Evolutionary conservation across 2,329 filamentous ascomycete genomes (phyloP).

Genomic region (Ceratocystiopsis sp.): DNA sequence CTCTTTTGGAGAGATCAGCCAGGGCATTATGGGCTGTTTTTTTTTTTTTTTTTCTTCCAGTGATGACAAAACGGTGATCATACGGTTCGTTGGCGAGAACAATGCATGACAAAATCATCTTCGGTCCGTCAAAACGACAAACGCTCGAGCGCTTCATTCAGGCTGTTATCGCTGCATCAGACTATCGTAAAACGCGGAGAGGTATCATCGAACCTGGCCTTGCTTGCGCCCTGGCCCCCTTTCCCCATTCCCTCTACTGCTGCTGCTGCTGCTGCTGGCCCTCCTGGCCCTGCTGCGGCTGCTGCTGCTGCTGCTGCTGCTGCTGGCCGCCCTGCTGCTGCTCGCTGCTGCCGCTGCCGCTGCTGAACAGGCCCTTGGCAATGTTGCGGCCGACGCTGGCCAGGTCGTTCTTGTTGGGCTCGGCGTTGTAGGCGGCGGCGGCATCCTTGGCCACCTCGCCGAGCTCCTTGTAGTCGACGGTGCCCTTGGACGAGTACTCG

Average conservation of each 20-base stretch:
- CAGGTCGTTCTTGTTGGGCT: constrained; percentile 5
- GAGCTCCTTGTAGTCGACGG: constrained; percentile 16
- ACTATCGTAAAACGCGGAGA: no score
- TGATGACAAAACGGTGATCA: no score
- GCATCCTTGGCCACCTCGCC: constrained; percentile 18
- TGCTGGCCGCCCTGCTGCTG: not conserved
- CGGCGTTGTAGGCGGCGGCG: constrained; percentile 11
- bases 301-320: not conserved
- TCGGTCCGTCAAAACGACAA: no score
- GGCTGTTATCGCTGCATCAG: no score
- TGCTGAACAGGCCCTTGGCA: constrained; percentile 2
- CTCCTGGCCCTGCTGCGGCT: not conserved
- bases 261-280: not conserved
- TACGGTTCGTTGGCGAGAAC: no score
- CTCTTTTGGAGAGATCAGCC: no score
- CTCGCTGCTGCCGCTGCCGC: not conserved
- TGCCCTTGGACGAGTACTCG: constrained; percentile 15
- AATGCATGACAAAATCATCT: no score
- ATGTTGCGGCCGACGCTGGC: constrained; percentile 7
- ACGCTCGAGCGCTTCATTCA: no score
- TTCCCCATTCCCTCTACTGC: not conserved
- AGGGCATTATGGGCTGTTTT: no score
- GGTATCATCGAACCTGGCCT: no score
- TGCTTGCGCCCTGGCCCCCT: no score
- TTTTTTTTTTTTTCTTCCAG: no score